Base-by-base conservation (phyloP, 2,329 filamentous ascomycete species). In the Xylaria arbuscula region DNA sequence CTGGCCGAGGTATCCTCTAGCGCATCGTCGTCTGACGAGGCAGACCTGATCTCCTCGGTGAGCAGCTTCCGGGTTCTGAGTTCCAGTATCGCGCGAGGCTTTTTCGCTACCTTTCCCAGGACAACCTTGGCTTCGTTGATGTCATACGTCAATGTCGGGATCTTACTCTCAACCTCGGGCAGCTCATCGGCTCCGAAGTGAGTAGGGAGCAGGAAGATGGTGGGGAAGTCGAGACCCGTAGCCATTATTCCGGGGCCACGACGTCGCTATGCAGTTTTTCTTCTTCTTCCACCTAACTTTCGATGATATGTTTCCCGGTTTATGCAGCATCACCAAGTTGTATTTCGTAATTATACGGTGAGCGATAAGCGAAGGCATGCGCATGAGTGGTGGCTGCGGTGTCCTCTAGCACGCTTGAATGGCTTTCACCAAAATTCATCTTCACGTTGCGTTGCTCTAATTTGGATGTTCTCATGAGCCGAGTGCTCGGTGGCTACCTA, bases 71-170 rank as follows among this genome's bases (percentile, higher is more conserved):
- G 86, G 7, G 88, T 86, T 62, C 93, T 86, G 69, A 98, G 82
- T 80, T 98, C 95, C 73, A 97, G 90, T 55, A 87, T 84, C 0
- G 93, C 93, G 19, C 95, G 87, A 74, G 89, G 86, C 71, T 88
- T 90, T 64, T 88, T 90, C 0, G 85, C 84, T 40, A 97, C 85
- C 72, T 90, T 93, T 1, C 92, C 93, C 36, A 98, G 78, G 1
- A 97, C 84, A 2, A 98, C 79, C 4, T 87, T 84, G 0, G 93
- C 93, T 78, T 95, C 91, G 15, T 84, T 83, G 61, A 91, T 83
- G 77, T 95, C 88, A 67, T 91, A 90, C 0, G 93, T 94, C 62
- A 96, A 77, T 0, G 84, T 85, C 3, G 86, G 83, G 10, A 97
- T 86, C 24, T 85, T 85, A 32, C 89, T 86, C 76, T 94, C 90